These are phyloP conservation scores for Notholithocarpus densiflorus DNA, from an alignment of 306 rosid species.

Conservation along the genomic window DNA sequence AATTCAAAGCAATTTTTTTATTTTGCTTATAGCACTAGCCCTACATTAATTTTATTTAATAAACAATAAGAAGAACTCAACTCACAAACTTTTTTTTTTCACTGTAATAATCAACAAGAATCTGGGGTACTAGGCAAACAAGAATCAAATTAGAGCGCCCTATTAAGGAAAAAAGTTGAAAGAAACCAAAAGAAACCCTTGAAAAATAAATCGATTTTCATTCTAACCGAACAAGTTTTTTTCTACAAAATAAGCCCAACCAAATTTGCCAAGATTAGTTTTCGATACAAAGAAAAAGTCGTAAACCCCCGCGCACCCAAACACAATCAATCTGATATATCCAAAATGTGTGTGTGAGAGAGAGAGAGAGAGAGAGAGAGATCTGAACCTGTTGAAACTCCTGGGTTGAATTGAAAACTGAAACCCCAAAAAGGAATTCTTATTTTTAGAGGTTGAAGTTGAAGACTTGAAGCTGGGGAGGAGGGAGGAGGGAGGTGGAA, in stretches of 20 bases:
- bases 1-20: no score
- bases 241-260: neutral
- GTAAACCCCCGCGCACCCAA: neutral
- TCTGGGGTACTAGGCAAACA: no score
- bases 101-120: no score
- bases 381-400: slow-evolving; percentile 5
- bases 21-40: no score
- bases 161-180: neutral
- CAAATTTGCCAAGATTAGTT: neutral
- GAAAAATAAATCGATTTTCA: neutral
- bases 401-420: neutral
- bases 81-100: no score
- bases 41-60: no score
- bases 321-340: neutral
- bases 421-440: slow-evolving; percentile 6
- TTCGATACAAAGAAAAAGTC: neutral
- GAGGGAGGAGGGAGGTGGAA: no score
- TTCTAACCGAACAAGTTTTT: neutral
- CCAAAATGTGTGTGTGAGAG: neutral
- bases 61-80: no score
- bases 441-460: neutral
- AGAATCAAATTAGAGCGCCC: neutral
- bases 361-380: neutral
- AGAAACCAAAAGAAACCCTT: neutral
- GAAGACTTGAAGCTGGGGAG: no score